These are phyloP conservation scores for Casuarina equisetifolia DNA, from an alignment of 306 rosid genomes.

Conservation along the genomic window DNA sequence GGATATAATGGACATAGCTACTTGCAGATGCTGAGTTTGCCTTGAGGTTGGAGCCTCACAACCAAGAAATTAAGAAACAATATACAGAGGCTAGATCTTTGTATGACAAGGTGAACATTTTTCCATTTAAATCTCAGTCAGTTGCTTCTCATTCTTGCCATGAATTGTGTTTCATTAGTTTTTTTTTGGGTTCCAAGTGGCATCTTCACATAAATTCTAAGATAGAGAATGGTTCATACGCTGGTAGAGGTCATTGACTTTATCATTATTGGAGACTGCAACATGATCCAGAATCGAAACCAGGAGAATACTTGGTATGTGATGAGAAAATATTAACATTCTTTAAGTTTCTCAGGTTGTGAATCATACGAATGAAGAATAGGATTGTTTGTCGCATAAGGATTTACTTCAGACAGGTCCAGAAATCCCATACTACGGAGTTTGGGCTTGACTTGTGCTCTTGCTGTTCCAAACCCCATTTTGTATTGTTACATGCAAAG, in stretches of 20 bases:
- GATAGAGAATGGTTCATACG: background rate
- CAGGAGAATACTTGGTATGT: background rate
- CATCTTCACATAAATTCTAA: background rate
- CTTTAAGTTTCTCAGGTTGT: background rate
- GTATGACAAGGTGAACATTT: conserved; percentile 67
- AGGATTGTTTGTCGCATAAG: background rate
- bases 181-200: background rate
- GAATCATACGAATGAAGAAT: background rate
- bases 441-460: too few species aligned
- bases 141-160: background rate
- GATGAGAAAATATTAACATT: background rate
- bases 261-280: background rate
- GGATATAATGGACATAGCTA: conserved; percentile 39
- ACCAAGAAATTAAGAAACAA: conserved; percentile 92
- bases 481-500: too few species aligned
- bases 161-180: background rate
- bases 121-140: background rate
- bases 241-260: background rate
- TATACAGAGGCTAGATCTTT: conserved; percentile 73
- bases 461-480: too few species aligned
- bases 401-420: background rate
- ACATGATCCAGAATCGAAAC: background rate
- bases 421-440: background rate
- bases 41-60: conserved; percentile 85
- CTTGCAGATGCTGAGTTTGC: conserved; percentile 91